Evolutionary conservation across 352 stramenopile genomes (phyloP), one percentile per base, ranked within the genome.

Genomic region (Globisporangium radiosum): DNA sequence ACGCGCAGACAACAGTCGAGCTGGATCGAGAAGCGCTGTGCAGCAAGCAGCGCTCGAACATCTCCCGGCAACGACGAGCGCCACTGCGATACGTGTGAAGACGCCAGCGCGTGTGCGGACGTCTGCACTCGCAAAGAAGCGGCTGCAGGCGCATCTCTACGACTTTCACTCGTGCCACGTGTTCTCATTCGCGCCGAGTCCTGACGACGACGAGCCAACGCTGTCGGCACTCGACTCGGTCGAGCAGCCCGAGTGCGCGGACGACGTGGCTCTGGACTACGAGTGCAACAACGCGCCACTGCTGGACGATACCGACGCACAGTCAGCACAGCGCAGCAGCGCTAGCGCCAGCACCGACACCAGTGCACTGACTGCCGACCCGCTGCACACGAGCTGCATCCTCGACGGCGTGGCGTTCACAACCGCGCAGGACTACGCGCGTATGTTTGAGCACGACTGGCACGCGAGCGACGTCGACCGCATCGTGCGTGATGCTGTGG

Each of bases 371-470:
- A 33, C 25, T 33, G 47, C 17, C 7, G 36, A 49, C 5, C 4
- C 7, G 36, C 36, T 33, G 7, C 47, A 17, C 19, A 60, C 62
- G 4, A 64, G 72, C 13, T 82, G 70, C 45, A 44, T 81, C 10
- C 42, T 87, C 5, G 48, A 59, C 0, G 72, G 66, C 1, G 53
- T 84, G 6, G 56, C 50, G 0, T 62, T 82, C 10, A 62, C 75
- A 25, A 59, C 59, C 0, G 7, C 19, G n/a, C 19, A 61, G 3
- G 51, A 71, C 9, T 88, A 86, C 42, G 62, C 73, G 36, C 40
- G 60, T 0, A 70, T 85, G 37, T 90, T 90, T 25, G 70, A 83
- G 5, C 58, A 59, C 8, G 72, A 90, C 62, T 90, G 81, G 81
- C 57, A 56, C 5, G 43, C 57, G 7, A 77, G 69, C 45, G 75